Base-by-base conservation (phyloP, 2,329 filamentous ascomycete species). In the Aspergillus carbonarius region DNA sequence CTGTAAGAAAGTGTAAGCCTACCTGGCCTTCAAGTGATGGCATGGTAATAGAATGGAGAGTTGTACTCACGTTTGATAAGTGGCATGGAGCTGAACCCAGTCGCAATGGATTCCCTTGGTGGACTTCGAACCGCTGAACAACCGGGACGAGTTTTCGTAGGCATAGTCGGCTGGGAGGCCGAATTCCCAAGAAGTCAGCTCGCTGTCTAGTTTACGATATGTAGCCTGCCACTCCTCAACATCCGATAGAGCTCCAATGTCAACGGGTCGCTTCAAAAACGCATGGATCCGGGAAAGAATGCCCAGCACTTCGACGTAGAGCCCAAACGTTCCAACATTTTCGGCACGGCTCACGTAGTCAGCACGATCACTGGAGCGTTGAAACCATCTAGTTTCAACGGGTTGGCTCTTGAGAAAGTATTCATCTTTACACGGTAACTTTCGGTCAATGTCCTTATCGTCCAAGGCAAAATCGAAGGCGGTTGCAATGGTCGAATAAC, bases 381-480 rank as follows among this genome's bases (percentile, higher is more conserved):
- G 70, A 72, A 96, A 96, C 87, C 91, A 93, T 54, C 89, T 82
- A 0, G 92, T 96, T 65, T 95, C 91, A 3, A 96, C 90, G 32
- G 88, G 86, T 63, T 91, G 86, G 65, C 96, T 96, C 65, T 89
- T 90, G 55, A 89, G 83, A 82, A 92, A 96, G 4, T 93, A 80
- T 66, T 96, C 91, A 65, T 96, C 92, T 42, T 91, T 88, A 69
- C 93, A 97, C 1, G 93, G 93, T 7, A 97, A 78, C 51, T 86
- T 90, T 23, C 93, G 85, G 70, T 96, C 92, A 46, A 96, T 93
- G 69, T 96, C 92, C 70, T 89, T 91, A 68, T 96, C 92, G 65
- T 93, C 88, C 17, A 97, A 78, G 0, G 91, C 91, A 71, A 96
- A 96, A 66, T 96, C 92, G 66, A 96, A 96, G 0, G 93, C 92